Base-by-base conservation (phyloP, 441 rosid species). In the Hypseocharis bilobata region DNA sequence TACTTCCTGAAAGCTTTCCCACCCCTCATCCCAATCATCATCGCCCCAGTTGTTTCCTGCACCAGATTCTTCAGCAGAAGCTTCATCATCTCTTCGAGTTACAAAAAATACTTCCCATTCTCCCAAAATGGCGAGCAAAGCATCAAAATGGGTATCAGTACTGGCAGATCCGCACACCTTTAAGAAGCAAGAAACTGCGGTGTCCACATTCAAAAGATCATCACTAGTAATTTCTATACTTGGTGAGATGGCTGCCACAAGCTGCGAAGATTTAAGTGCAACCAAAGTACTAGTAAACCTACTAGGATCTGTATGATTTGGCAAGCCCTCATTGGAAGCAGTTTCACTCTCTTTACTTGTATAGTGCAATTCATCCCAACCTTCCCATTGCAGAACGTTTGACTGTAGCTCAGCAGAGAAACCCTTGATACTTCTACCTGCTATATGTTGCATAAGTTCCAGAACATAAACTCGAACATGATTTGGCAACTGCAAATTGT, bases 11-110 rank as follows among this genome's bases (percentile, higher is more conserved):
- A 89, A 89, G 77, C 88, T 94, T 72, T 94, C 99, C 99, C 98
- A 94, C 65, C 99, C 98, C 72, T 91, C 98, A 62, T 88, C 86
- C 99, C 99, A 94, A 64, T 80, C 90, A 72, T 88, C 92, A 71
- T 70, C 73, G 42, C 75, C 77, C 99, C 99, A 94, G 71, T 76
- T 82, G 40, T 74, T 81, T 80, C 75, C 88, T 64, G 72, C 56
- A 63, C 81, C 81, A 0, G 79, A 52, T 68, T 73, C 75, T 75
- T 83, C 91, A 4, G 68, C 52, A 67, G 83, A 60, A 22, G 77
- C 70, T 66, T 63, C 74, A 74, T 80, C 79, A n/a, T 76, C 86
- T 64, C 66, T 81, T 69, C 70, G 72, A 56, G 61, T 69, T 44
- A 72, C 77, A 70, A 88, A 91, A 68, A 86, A 77, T 67, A 85